These are phyloP conservation scores for Kwoniella newhampshirensis DNA, from an alignment of 768 basidiomycete species.

Conservation along the genomic window DNA sequence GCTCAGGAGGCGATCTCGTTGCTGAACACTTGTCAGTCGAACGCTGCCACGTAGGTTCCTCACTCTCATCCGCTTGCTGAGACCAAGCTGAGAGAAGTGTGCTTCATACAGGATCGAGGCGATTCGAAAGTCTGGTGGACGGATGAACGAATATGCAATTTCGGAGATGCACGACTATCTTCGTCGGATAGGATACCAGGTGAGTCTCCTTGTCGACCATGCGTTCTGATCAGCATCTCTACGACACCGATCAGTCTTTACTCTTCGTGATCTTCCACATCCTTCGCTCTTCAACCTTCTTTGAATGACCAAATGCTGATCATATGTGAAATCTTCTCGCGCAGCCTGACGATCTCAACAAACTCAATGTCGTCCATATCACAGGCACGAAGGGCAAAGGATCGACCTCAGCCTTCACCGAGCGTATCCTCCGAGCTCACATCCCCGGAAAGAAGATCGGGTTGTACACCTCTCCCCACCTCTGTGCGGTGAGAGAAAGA, in stretches of 20 bases:
- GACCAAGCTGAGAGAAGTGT: not conserved
- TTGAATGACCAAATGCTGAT: not conserved
- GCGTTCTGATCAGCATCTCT: not conserved
- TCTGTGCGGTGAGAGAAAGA: conserved; percentile 91
- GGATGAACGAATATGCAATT: conserved; percentile 65
- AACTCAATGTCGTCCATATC: conserved; percentile 88
- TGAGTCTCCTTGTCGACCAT: conserved; percentile 54
- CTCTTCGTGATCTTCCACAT: not conserved
- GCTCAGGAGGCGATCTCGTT: conserved; percentile 53
- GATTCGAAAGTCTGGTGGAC: conserved; percentile 69
- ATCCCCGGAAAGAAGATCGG: conserved; percentile 76
- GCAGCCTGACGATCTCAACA: conserved; percentile 78
- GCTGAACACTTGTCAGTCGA: conserved; percentile 66
- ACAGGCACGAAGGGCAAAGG: conserved; percentile 99
- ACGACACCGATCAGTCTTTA: not conserved
- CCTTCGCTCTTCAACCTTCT: not conserved
- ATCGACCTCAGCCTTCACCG: conserved; percentile 89
- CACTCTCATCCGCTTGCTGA: not conserved
- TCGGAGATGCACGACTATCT: conserved; percentile 90
- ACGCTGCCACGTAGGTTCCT: conserved; percentile 68
- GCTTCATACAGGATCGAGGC: conserved; percentile 62
- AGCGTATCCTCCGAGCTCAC: conserved; percentile 78
- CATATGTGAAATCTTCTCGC: not conserved
- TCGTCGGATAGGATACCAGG: conserved; percentile 77
- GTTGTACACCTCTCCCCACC: conserved; percentile 93